Base-by-base conservation (phyloP, 2,329 filamentous ascomycete genomes). In the Aspergillus clavatus region DNA sequence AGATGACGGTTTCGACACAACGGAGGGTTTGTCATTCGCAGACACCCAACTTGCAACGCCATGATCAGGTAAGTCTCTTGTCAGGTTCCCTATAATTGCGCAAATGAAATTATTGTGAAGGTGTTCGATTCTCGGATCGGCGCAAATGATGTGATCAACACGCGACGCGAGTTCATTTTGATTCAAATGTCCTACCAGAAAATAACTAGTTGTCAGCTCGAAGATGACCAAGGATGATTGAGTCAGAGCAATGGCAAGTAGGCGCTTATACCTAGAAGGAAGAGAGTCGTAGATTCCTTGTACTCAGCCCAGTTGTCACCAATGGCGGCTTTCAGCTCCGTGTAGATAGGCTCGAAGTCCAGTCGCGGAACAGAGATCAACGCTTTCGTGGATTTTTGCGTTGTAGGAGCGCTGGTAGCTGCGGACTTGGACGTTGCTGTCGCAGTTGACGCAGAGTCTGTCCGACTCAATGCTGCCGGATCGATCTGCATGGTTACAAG, bases 1-100 rank as follows among this genome's bases (percentile, higher is more conserved):
- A 16, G 75, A 74, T 26, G 72, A 69, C 11, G 75, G 74, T 55
- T 76, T 76, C 8, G 70, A 71, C 28, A 74, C 63, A 42, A 71
- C 61, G 7, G 69, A 71, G 12, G 72, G 70, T 56, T 76, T 76
- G 60, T 76, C 73, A 49, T 79, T 81, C 26, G 80, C 79, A 29
- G 78, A 77, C 38, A 84, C 81, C 79, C 79, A 84, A 55, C 73
- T 76, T 49, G 81, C 81, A 47, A 83, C 77, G 35, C 80, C 79
- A 46, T 80, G 75, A 43, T 81, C 78, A 1, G 81, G 81, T 24
- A 77, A 68, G 57, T 84, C 81, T 57, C 80, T 75, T 47, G 69
- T 71, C 18, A 76, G 70, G 55, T 84, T 84, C 18, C 73, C 76
- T 51, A 78, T 77, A 39, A 84, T 73, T 18, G 77, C 77, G 55